Evolutionary conservation across 306 rosid species (phyloP).

Genomic region (Quercus robur): DNA sequence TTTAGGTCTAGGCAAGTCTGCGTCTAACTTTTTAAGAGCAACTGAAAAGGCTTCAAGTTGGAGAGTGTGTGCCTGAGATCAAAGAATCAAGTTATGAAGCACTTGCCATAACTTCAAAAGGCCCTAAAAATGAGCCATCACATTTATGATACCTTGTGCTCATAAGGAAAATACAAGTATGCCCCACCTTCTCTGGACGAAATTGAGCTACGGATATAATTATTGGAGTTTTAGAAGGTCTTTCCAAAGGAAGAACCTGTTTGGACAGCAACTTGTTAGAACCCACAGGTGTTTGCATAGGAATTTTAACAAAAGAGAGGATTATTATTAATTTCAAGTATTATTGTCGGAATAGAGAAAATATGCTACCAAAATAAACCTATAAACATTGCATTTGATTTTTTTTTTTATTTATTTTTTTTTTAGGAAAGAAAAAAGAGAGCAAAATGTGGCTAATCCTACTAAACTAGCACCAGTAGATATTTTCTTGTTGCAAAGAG

Average conservation of each 20-base stretch:
- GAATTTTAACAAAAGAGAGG: background rate
- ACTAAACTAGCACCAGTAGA: background rate
- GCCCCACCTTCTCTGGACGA: conserved; percentile 99
- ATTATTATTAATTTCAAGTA: background rate
- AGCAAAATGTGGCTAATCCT: background rate
- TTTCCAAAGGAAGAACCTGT: conserved; percentile 90
- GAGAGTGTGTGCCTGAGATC: conserved; percentile 75
- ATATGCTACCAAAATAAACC: background rate
- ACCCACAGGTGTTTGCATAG: conserved; percentile 9
- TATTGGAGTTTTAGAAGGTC: conserved; percentile 46
- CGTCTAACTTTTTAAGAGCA: conserved; percentile 61
- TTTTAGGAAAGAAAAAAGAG: background rate
- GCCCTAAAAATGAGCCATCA: conserved; percentile 40
- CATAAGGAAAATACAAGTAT: conserved; percentile 43
- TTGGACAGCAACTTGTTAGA: conserved; percentile 30
- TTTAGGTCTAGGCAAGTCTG: conserved; percentile 59
- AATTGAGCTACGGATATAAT: conserved; percentile 94
- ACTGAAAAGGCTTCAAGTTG: conserved; percentile 91
- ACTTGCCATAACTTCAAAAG: conserved; percentile 23
- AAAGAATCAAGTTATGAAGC: conserved; percentile 25
- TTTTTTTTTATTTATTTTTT: background rate
- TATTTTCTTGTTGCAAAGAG: background rate
- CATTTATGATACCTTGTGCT: conserved; percentile 38
- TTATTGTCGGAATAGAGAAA: background rate
- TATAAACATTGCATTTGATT: background rate